Evolutionary conservation across 768 basidiomycete species (phyloP).

Genomic region (Boletus sensibilis): DNA sequence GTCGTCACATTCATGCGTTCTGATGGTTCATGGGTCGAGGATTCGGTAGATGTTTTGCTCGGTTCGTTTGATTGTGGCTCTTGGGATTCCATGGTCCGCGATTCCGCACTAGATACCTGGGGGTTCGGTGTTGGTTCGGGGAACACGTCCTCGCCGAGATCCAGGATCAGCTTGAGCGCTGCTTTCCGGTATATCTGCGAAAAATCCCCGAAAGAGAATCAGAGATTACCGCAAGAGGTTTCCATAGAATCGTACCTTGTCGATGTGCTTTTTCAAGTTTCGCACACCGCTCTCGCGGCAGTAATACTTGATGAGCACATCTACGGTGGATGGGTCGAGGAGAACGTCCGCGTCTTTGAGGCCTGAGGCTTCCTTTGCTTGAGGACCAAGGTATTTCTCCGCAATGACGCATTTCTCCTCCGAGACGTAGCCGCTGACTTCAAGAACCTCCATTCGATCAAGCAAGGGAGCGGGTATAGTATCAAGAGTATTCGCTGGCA

Average conservation of each 20-base stretch:
- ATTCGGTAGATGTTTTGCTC: slow-evolving; percentile 14
- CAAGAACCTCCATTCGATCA: slow-evolving; percentile 95
- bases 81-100: slow-evolving; percentile 51
- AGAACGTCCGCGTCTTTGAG: slow-evolving; percentile 81
- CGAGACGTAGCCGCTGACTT: slow-evolving; percentile 91
- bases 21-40: slow-evolving; percentile 22
- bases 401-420: slow-evolving; percentile 92
- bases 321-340: slow-evolving; percentile 74
- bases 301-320: slow-evolving; percentile 92
- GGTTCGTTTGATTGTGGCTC: slow-evolving; percentile 45
- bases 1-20: slow-evolving; percentile 68
- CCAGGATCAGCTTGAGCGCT: slow-evolving; percentile 85
- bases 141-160: slow-evolving; percentile 83
- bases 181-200: slow-evolving; percentile 93
- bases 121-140: slow-evolving; percentile 57
- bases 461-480: slow-evolving; percentile 92
- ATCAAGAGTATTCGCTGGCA: slow-evolving; percentile 81
- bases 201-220: neutral
- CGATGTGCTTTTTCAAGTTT: slow-evolving; percentile 97
- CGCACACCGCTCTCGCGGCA: slow-evolving; percentile 96
- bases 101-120: slow-evolving; percentile 12
- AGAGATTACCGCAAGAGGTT: neutral
- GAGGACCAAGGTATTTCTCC: slow-evolving; percentile 83
- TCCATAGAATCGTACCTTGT: slow-evolving; percentile 68
- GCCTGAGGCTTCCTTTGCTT: slow-evolving; percentile 89